Base-by-base conservation (phyloP, 345 rosid species). In the Moringa oleifera region DNA sequence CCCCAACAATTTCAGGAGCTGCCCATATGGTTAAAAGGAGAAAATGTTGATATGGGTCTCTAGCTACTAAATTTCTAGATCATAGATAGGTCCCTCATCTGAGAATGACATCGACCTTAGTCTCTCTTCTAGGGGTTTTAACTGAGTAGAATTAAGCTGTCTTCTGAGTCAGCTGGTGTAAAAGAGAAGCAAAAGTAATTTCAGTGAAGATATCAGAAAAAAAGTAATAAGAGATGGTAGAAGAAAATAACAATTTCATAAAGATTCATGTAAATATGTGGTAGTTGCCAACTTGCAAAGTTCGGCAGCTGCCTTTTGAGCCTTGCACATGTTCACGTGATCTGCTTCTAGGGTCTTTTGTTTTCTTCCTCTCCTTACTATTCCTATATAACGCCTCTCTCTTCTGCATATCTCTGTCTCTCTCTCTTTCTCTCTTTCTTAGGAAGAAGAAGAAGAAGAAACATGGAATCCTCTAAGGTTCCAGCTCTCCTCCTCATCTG, bases 311-410 rank as follows among this genome's bases (percentile, higher is more conserved):
- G 75, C 73, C 81, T 59, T 72, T 71, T 37, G 64, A 65, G 68
- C 51, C 66, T 57, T 66, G 60, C 58, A 67, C 77, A 66, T 67
- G 65, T 81, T 85, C 94, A 91, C 96, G 94, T 91, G 97, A 77
- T 65, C 46, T 73, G 77, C 75, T 77, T 66, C 53, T 65, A 51
- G 54, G 65, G 62, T 45, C 63, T 65, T 67, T 71, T 72, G 67
- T 67, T 74, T 59, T 59, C 63, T 68, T 62, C 11, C 61, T 16
- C 61, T 49, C 41, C 58, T 33, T 50, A 53, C 74, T 61, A 50
- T 63, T 68, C 46, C 73, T 80, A 78, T 86, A 80, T 82, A 83
- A 58, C 67, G 13, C 50, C 56, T 23, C 41, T 23, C 41, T n/a
- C 37, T 49, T 23, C 62, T 23, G 4, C 79, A 50, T 61, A 68